These are phyloP conservation scores for Przewalskia tangutica DNA, from an alignment of 257 asterid genomes.

Conservation along the genomic window DNA sequence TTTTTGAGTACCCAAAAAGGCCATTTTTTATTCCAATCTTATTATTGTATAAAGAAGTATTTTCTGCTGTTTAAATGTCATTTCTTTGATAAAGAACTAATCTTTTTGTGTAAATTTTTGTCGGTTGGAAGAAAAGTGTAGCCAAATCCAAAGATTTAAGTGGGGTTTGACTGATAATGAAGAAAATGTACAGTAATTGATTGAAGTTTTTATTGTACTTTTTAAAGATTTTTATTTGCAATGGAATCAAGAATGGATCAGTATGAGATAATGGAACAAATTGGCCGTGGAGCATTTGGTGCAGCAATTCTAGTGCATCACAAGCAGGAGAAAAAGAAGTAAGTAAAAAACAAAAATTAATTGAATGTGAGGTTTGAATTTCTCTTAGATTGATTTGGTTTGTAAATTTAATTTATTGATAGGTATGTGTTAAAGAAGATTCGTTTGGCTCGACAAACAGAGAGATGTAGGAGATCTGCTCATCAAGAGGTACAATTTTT, in stretches of 20 bases:
- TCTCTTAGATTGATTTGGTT: neutral
- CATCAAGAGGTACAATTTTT: slow-evolving; percentile 71
- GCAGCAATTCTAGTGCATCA: slow-evolving; percentile 98
- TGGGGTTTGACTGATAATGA: neutral
- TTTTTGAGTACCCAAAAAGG: neutral
- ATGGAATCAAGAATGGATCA: slow-evolving; percentile 97
- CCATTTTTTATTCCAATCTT: neutral
- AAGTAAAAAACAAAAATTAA: neutral
- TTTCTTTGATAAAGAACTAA: neutral
- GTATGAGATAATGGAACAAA: slow-evolving; percentile 99
- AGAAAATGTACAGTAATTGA: neutral
- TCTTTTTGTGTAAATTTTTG: neutral
- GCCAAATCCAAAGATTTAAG: neutral
- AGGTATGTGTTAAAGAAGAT: slow-evolving; percentile 97
- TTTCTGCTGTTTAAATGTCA: neutral
- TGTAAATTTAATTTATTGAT: slow-evolving; percentile 6
- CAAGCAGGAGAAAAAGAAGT: slow-evolving; percentile 83
- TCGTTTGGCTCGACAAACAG: slow-evolving; percentile 93
- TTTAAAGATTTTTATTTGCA: neutral
- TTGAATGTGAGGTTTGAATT: slow-evolving; percentile 7
- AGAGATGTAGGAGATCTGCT: slow-evolving; percentile 98
- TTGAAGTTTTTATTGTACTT: neutral
- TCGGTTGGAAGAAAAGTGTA: neutral
- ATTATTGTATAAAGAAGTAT: too few relatives aligned
- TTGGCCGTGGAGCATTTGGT: slow-evolving; percentile 99